Evolutionary conservation across 2,329 filamentous ascomycete species (phyloP).

Genomic region (Scedosporium minutisporum): DNA sequence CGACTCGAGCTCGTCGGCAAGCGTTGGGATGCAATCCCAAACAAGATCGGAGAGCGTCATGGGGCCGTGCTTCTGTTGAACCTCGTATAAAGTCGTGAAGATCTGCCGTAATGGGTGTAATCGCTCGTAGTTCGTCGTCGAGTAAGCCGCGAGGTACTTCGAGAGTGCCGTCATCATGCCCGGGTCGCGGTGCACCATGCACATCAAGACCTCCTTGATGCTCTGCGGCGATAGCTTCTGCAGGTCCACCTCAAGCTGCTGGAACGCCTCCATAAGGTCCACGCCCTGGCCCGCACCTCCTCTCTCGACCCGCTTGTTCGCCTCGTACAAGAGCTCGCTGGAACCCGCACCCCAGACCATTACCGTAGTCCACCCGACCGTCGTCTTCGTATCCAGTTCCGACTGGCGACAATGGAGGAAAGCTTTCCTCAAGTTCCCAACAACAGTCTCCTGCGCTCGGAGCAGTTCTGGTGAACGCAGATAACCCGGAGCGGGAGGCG

Average conservation of each 20-base stretch:
- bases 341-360: slow-evolving; percentile 35
- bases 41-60: slow-evolving; percentile 31
- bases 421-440: slow-evolving; percentile 33
- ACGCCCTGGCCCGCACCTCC: slow-evolving; percentile 29
- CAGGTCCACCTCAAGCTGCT: slow-evolving; percentile 31
- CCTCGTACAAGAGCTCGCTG: slow-evolving; percentile 32
- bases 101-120: slow-evolving; percentile 32
- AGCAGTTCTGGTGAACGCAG: slow-evolving; percentile 32
- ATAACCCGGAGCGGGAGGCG: slow-evolving; percentile 30
- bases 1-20: slow-evolving; percentile 33
- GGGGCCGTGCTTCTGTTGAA: slow-evolving; percentile 34
- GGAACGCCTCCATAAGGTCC: slow-evolving; percentile 30
- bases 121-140: slow-evolving; percentile 32
- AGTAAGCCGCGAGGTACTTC: slow-evolving; percentile 34
- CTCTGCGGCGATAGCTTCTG: slow-evolving; percentile 32
- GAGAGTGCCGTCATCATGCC: slow-evolving; percentile 35
- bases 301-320: slow-evolving; percentile 32
- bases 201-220: slow-evolving; percentile 31
- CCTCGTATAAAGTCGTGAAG: slow-evolving; percentile 32
- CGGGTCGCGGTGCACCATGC: slow-evolving; percentile 33
- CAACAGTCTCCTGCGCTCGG: slow-evolving; percentile 32
- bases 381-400: slow-evolving; percentile 26
- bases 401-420: slow-evolving; percentile 34
- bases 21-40: slow-evolving; percentile 29
- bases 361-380: slow-evolving; percentile 28